Base-by-base conservation (phyloP, 331 rosid genomes). In the Rosa hybrid region DNA sequence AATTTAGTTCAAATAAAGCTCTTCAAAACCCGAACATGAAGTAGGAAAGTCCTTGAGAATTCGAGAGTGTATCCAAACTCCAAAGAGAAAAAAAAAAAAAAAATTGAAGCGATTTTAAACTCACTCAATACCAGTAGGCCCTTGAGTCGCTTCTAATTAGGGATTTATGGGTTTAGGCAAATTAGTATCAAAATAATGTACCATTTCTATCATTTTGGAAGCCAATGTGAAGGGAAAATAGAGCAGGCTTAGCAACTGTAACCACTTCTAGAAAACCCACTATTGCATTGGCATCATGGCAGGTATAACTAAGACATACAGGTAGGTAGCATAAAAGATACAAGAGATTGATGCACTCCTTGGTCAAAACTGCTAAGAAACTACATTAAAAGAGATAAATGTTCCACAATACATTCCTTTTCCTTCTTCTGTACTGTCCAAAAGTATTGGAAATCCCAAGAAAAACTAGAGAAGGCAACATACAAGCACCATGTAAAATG, bases 371-470 rank as follows among this genome's bases (percentile, higher is more conserved):
- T 30, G 50, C 67, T 60, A 3, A 27, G 21, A 62, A 62, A 63
- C 72, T 63, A 71, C 60, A 21, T 38, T 5, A 39, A 51, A 27
- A 51, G 62, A 82, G 34, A 39, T 51, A 76, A 49, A 30, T 71
- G 60, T 77, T 56, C 13, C 75, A 71, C 77, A 42, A 71, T 7
- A 56, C 77, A 79, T 23, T 44, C 49, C 20, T 62, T 50, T 30
- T 68, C 16, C 44, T 30, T 56, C 56, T 77, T 71, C 44, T 76
- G 60, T 62, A 38, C 30, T 49, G 73, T 42, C 78, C 63, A 50
- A 48, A 20, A 57, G 62, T 50, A 82, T 16, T 63, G 54, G 49
- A 21, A 82, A 72, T 12, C 68, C 70, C 62, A 60, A 71, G 30
- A 17, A 69, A 51, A 68, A 57, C 41, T 25, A 50, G 20, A 57